Base-by-base conservation (phyloP, 2,329 filamentous ascomycete species). In the Rasamsonia emersonii region DNA sequence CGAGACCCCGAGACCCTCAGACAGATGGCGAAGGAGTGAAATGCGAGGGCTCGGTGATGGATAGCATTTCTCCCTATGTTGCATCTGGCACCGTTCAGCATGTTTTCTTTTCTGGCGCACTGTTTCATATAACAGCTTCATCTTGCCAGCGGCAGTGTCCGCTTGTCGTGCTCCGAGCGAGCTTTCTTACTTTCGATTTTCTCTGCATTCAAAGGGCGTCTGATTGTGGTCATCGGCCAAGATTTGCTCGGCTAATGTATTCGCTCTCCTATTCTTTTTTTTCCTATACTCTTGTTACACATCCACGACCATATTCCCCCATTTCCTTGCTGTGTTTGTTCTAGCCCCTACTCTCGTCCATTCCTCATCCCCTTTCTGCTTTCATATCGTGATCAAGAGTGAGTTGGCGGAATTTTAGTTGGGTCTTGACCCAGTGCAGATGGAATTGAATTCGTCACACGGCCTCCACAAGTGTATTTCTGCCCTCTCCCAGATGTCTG, bases 141-240 rank as follows among this genome's bases (percentile, higher is more conserved):
- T 32, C 17, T 35, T 15, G 13, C 31, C 26, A 16, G 19, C 38
- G 39, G 36, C 33, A 30, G 37, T 33, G 38, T 29, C 32, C 34
- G 36, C 37, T 35, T 39, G 35, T 30, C 29, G 29, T 40, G 41
- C 48, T 52, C 49, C 43, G 18, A 52, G 47, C 31, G 49, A 52
- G 48, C 42, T 34, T 34, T 40, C 20, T 35, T 28, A 44, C 42
- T 35, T 40, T 46, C 37, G 38, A 44, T 46, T 43, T 45, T 39
- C 37, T 46, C 36, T 47, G 55, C 56, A 59, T 60, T 45, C 47
- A 37, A 51, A 51, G 52, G 56, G 56, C 56, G 56, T 58, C 50
- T 47, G 42, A 38, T 47, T 44, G 46, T 50, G 45, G 46, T 46
- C 35, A 47, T 49, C 48, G 51, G 50, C 48, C 42, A 40, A 46